These are phyloP conservation scores for Aspergillus novoparasiticus DNA, from an alignment of 2,329 filamentous ascomycete species.

Conservation along the genomic window DNA sequence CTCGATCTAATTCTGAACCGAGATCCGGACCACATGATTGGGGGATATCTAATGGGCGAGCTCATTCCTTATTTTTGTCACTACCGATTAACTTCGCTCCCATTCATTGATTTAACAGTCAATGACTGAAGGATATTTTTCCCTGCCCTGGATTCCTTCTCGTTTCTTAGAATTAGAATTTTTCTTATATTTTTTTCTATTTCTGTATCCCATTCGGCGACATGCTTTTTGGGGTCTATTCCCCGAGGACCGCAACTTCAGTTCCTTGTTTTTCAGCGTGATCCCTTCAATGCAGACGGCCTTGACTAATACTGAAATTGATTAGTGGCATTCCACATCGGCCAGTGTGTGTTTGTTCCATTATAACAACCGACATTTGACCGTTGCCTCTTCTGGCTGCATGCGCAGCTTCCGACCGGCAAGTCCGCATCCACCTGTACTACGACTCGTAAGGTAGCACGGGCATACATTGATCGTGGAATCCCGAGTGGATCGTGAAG, in stretches of 20 bases:
- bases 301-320: neutral
- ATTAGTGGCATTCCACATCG: conserved; percentile 7
- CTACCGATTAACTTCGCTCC: conserved; percentile 2
- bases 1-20: conserved; percentile 15
- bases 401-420: conserved; percentile 19
- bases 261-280: neutral
- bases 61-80: conserved; percentile 5
- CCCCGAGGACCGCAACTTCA: neutral
- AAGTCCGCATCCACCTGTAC: conserved; percentile 13
- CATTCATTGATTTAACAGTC: conserved; percentile 7
- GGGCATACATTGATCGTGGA: conserved; percentile 2
- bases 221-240: neutral
- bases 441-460: conserved; percentile 4
- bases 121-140: neutral
- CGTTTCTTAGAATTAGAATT: neutral
- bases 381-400: conserved; percentile 27
- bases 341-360: neutral
- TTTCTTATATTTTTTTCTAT: neutral
- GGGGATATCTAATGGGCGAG: conserved; percentile 9
- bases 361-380: neutral
- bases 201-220: neutral
- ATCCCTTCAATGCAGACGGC: neutral
- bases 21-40: conserved; percentile 19
- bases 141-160: neutral
- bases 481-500: neutral